These are phyloP conservation scores for Rosa persica DNA, from an alignment of 306 rosid genomes.

Conservation along the genomic window DNA sequence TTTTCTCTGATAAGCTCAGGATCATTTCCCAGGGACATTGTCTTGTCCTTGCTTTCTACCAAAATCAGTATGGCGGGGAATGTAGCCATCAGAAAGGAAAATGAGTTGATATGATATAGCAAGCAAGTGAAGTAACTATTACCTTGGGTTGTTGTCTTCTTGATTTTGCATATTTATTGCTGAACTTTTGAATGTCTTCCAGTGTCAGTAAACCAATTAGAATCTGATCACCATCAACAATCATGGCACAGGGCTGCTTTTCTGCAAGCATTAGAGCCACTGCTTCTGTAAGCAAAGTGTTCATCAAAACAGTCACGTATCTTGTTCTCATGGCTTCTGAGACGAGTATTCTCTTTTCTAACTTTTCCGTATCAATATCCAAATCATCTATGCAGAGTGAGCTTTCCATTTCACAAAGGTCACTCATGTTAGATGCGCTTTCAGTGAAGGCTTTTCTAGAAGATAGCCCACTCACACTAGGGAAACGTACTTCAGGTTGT, in stretches of 20 bases:
- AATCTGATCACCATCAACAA: constrained; percentile 57
- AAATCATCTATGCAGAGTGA: constrained; percentile 59
- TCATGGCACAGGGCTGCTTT: constrained; percentile 87
- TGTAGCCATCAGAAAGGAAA: neutral
- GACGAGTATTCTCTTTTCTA: constrained; percentile 53
- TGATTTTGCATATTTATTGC: constrained; percentile 47
- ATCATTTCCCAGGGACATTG: neutral
- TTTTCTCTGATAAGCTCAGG: neutral
- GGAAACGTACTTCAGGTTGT: constrained; percentile 37
- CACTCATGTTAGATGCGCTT: constrained; percentile 35
- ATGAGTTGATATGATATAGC: neutral
- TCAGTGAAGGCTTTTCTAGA: constrained; percentile 31
- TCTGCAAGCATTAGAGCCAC: constrained; percentile 78
- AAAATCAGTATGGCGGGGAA: neutral
- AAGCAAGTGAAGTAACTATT: neutral
- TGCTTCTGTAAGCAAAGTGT: constrained; percentile 64
- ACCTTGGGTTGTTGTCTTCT: constrained; percentile 67
- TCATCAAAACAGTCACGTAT: constrained; percentile 60
- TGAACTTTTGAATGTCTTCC: constrained; percentile 64
- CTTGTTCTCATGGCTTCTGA: constrained; percentile 92
- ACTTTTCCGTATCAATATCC: constrained; percentile 38
- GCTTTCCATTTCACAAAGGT: constrained; percentile 73
- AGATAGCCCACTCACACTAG: constrained; percentile 39
- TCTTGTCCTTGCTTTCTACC: neutral
- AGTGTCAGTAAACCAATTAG: constrained; percentile 79